Conservation (phyloP, 176 grass and related monocot genomes). For the Oryza meyeriana region DNA sequence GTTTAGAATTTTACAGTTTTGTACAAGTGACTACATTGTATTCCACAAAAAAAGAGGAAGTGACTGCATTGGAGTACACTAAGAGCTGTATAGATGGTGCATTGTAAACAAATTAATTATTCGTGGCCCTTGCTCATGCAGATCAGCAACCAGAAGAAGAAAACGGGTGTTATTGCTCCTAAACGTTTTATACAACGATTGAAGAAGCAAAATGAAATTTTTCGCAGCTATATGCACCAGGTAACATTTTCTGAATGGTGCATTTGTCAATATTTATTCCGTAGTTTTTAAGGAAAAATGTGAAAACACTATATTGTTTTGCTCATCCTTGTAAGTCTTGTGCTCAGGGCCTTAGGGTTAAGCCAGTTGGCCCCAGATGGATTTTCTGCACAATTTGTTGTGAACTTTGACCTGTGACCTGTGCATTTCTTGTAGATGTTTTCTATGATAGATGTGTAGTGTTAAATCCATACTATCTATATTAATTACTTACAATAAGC, state of each 20-base stretch:
- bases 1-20: conserved; percentile 1
- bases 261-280: neutral
- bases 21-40: neutral
- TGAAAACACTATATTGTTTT: neutral
- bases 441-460: neutral
- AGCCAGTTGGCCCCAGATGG: neutral
- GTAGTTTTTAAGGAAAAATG: neutral
- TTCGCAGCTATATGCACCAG: conserved; percentile 98
- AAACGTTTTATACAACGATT: conserved; percentile 94
- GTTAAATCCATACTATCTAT: neutral
- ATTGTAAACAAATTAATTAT: conserved; percentile 19
- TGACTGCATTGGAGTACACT: neutral
- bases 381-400: neutral
- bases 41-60: neutral
- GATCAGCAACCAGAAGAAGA: conserved; percentile 98
- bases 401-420: neutral
- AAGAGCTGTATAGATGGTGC: neutral
- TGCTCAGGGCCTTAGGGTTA: neutral
- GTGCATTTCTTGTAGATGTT: neutral
- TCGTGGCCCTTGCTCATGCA: conserved; percentile 23
- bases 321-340: neutral
- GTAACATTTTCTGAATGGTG: conserved; percentile 37
- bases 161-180: conserved; percentile 91
- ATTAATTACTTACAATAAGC: neutral
- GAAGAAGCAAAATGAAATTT: conserved; percentile 98